Percentiles rank a stretch among this genome's conserved stretches.
These are phyloP conservation scores for Alternaria sp. DNA, from an alignment of 2,329 filamentous ascomycete genomes.

Conservation along the genomic window DNA sequence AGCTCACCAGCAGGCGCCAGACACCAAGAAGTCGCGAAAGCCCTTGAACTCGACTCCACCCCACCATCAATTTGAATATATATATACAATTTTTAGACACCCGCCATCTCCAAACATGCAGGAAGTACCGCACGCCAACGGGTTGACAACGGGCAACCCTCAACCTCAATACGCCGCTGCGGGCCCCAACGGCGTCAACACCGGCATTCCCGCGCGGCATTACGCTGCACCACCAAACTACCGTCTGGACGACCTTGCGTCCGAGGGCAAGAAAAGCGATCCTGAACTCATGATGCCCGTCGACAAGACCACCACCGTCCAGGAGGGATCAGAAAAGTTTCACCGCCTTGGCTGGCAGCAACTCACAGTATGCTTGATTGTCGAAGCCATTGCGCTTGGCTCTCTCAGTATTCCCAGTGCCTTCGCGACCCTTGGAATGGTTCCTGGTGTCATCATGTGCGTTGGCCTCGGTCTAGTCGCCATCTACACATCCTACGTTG, in stretches of 20 bases:
- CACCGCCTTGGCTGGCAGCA: conserved; percentile 60
- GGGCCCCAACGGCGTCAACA: conserved; percentile 6
- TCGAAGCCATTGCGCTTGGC: conserved; percentile 61
- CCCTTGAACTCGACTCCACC: conserved; percentile 15
- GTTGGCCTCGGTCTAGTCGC: conserved; percentile 64
- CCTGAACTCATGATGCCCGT: conserved; percentile 44
- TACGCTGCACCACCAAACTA: conserved; percentile 33
- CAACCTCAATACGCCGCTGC: conserved; percentile 4
- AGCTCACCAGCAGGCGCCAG: conserved; percentile 22
- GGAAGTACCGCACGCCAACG: conserved; percentile 25
- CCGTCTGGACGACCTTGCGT: conserved; percentile 34
- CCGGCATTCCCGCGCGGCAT: conserved; percentile 6
- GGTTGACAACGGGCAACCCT: conserved; percentile 14
- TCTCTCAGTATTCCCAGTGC: conserved; percentile 57
- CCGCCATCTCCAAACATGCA: conserved; percentile 28
- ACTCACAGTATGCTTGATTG: conserved; percentile 60
- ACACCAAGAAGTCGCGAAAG: conserved; percentile 26
- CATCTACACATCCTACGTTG: conserved; percentile 68
- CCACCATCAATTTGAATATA: background rate
- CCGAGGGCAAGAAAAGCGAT: conserved; percentile 47
- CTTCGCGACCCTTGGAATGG: conserved; percentile 58
- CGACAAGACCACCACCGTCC: conserved; percentile 43
- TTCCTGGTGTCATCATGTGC: conserved; percentile 56
- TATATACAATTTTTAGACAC: background rate
- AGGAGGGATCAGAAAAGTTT: conserved; percentile 53